Evolutionary conservation across 2,329 filamentous ascomycete genomes (phyloP).

Genomic region (Aspergillus alliaceus): DNA sequence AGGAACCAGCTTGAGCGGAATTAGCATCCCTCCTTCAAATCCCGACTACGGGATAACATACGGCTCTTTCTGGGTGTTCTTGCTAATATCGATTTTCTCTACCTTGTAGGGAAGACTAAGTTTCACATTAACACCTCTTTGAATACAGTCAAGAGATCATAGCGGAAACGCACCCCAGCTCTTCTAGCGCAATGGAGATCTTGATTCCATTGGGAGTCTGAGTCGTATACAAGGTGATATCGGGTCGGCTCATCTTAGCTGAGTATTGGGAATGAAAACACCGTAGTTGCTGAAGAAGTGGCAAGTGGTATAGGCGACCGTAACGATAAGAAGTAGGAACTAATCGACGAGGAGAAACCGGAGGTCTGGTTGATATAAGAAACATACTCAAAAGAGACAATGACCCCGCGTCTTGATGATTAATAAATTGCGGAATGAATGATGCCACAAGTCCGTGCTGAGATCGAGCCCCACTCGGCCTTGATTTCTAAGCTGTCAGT

Average conservation of each 20-base stretch:
- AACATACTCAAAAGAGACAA: neutral
- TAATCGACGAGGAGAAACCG: neutral
- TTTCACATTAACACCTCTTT: slow-evolving; percentile 15
- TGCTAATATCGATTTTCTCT: slow-evolving; percentile 67
- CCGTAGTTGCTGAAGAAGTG: neutral
- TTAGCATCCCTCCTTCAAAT: neutral
- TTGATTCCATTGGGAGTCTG: slow-evolving; percentile 90
- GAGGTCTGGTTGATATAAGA: neutral
- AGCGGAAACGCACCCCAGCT: slow-evolving; percentile 58
- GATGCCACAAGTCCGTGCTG: too few species aligned
- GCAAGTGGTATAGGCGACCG: neutral
- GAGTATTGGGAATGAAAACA: neutral
- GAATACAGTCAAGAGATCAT: neutral
- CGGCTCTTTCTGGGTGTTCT: slow-evolving; percentile 76
- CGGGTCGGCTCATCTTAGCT: slow-evolving; percentile 42
- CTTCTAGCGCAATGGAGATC: slow-evolving; percentile 81
- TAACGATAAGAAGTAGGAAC: neutral
- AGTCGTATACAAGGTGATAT: slow-evolving; percentile 79
- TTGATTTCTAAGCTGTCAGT: slow-evolving; percentile 10
- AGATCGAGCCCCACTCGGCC: neutral
- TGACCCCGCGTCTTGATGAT: slow-evolving; percentile 6
- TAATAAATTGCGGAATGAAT: slow-evolving; percentile 2
- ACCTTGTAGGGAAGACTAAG: slow-evolving; percentile 70
- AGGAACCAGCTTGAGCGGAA: slow-evolving; percentile 67
- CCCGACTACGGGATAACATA: slow-evolving; percentile 18